Conservation (phyloP, 2,329 filamentous ascomycete species). For the Chrysosporium keratinophilum region DNA sequence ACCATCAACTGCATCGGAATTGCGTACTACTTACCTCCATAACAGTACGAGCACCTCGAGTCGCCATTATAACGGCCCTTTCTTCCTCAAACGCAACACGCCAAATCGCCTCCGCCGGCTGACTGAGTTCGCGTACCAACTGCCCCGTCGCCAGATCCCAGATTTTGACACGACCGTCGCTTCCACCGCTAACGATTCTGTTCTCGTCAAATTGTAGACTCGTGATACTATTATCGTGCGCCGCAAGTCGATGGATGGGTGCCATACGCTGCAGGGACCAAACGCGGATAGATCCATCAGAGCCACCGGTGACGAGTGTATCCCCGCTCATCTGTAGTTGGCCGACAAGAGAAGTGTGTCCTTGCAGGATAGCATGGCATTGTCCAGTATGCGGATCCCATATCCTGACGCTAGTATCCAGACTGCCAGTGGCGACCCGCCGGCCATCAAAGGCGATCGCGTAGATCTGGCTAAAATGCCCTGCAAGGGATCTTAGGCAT, state of each 20-base stretch:
- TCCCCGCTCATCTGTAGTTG: conserved; percentile 93
- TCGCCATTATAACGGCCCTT: conserved; percentile 92
- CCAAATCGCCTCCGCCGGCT: conserved; percentile 92
- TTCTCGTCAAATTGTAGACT: conserved; percentile 95
- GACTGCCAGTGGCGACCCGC: conserved; percentile 83
- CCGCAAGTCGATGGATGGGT: conserved; percentile 85
- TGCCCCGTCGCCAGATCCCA: conserved; percentile 93
- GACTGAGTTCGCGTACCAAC: conserved; percentile 80
- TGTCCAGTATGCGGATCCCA: conserved; percentile 87
- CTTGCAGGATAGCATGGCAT: conserved; percentile 84
- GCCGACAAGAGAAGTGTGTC: conserved; percentile 91
- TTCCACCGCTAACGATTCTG: conserved; percentile 88
- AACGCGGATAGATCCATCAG: conserved; percentile 88
- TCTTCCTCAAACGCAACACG: conserved; percentile 96
- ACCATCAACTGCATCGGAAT: neutral
- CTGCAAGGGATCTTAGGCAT: conserved; percentile 78
- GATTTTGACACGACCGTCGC: conserved; percentile 94
- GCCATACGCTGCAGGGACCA: conserved; percentile 89
- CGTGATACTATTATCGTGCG: conserved; percentile 96
- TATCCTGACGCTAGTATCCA: conserved; percentile 93
- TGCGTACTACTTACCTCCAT: conserved; percentile 63
- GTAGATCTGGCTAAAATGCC: conserved; percentile 98
- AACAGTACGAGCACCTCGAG: conserved; percentile 71
- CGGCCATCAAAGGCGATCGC: conserved; percentile 94
- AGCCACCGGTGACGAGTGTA: conserved; percentile 89